Conservation (phyloP, 768 basidiomycete species). For the Termitomyces sp. region DNA sequence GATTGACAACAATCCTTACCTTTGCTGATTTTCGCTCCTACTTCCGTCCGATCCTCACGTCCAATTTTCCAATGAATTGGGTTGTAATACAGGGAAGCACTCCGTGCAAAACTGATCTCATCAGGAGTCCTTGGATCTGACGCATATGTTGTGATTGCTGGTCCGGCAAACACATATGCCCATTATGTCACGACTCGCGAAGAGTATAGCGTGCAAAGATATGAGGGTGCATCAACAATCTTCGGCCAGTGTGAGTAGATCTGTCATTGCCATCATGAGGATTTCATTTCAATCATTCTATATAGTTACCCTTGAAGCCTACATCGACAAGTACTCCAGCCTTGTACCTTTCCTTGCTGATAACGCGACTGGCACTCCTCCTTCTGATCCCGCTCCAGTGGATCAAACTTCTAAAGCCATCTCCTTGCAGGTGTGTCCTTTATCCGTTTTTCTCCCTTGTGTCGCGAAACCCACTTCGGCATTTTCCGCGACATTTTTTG, state of each 20-base stretch:
- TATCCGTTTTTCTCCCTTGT: neutral
- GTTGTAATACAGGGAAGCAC: slow-evolving; percentile 46
- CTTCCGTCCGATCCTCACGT: slow-evolving; percentile 1
- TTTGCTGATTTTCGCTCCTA: slow-evolving; percentile 14
- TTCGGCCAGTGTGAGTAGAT: slow-evolving; percentile 61
- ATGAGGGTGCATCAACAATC: slow-evolving; percentile 78
- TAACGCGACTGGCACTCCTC: slow-evolving; percentile 38
- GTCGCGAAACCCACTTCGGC: neutral
- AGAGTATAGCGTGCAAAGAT: slow-evolving; percentile 71
- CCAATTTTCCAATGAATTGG: neutral
- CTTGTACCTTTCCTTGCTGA: slow-evolving; percentile 61
- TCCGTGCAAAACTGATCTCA: slow-evolving; percentile 61
- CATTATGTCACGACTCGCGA: slow-evolving; percentile 73
- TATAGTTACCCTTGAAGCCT: slow-evolving; percentile 72
- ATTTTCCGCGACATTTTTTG: slow-evolving; percentile 1
- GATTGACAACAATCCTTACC: slow-evolving; percentile 5
- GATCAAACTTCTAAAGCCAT: slow-evolving; percentile 64
- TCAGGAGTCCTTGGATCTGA: slow-evolving; percentile 57
- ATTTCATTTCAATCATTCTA: neutral
- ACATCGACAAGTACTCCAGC: slow-evolving; percentile 69
- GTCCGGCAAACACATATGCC: slow-evolving; percentile 77
- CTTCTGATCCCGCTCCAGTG: slow-evolving; percentile 60
- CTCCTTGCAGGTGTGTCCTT: slow-evolving; percentile 49
- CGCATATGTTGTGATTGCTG: slow-evolving; percentile 73
- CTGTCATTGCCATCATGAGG: slow-evolving; percentile 1